Evolutionary conservation across 2,329 filamentous ascomycete species (phyloP).

Genomic region (Epichloe glyceriae): DNA sequence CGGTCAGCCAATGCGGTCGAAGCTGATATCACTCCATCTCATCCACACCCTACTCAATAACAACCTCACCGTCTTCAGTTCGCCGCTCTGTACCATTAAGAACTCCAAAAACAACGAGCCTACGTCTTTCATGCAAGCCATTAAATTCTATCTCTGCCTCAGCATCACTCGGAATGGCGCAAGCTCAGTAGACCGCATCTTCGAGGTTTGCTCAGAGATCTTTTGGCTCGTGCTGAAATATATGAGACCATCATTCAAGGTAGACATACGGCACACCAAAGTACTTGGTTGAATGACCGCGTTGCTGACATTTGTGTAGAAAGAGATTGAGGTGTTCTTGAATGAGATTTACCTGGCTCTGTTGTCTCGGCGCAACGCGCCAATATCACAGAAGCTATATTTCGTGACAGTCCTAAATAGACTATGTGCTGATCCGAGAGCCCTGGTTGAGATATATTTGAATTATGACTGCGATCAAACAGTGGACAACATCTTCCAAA

Average conservation of each 20-base stretch:
- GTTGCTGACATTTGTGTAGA: constrained; percentile 36
- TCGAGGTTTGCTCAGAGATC: constrained; percentile 91
- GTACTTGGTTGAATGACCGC: neutral
- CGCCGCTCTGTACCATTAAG: constrained; percentile 80
- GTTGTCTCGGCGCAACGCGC: constrained; percentile 74
- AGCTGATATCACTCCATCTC: constrained; percentile 86
- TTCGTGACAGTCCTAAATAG: constrained; percentile 78
- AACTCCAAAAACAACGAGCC: constrained; percentile 80
- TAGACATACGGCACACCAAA: constrained; percentile 21
- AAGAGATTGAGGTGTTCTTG: constrained; percentile 94
- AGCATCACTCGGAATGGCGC: constrained; percentile 91
- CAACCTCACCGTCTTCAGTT: constrained; percentile 81
- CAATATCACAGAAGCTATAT: constrained; percentile 80
- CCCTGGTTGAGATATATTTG: constrained; percentile 86
- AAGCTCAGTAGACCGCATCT: constrained; percentile 81
- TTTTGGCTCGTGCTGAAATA: constrained; percentile 97
- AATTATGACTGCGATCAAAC: constrained; percentile 97
- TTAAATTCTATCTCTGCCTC: constrained; percentile 93
- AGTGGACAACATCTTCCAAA: constrained; percentile 94
- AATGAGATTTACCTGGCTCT: constrained; percentile 96
- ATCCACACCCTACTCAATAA: constrained; percentile 94
- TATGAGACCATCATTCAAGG: constrained; percentile 88
- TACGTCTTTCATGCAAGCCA: constrained; percentile 83
- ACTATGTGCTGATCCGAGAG: constrained; percentile 73
- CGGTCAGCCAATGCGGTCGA: constrained; percentile 93